These are phyloP conservation scores for Penicillium sp. DNA, from an alignment of 2,329 filamentous ascomycete species.

Conservation along the genomic window DNA sequence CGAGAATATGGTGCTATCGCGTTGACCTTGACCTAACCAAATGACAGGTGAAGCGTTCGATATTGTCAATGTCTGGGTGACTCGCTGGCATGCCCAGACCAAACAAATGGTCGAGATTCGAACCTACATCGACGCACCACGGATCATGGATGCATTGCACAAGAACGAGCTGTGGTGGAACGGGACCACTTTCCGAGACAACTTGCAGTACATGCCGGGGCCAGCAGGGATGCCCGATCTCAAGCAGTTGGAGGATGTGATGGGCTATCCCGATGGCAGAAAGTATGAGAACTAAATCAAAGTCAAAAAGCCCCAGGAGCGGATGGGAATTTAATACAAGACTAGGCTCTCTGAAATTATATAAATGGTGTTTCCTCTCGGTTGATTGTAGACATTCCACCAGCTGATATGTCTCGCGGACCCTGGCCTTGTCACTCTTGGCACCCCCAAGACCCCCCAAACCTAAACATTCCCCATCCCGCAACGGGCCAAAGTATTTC, in stretches of 20 bases:
- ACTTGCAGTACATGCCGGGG: conserved; percentile 38
- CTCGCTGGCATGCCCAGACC: conserved; percentile 30
- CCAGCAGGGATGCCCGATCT: conserved; percentile 40
- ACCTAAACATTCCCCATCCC: background rate
- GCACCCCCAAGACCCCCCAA: background rate
- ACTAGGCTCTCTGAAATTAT: too few relatives aligned
- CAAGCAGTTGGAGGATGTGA: conserved; percentile 29
- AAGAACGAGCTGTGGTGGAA: conserved; percentile 43
- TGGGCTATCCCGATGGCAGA: conserved; percentile 35
- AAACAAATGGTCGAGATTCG: conserved; percentile 41
- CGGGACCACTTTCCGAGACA: conserved; percentile 33
- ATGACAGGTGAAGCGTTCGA: conserved; percentile 35
- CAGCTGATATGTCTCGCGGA: background rate
- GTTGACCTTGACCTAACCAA: background rate
- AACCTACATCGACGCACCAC: conserved; percentile 37
- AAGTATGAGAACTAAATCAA: conserved; percentile 27
- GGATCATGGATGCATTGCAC: conserved; percentile 34
- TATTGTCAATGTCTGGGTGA: conserved; percentile 41
- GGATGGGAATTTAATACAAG: background rate
- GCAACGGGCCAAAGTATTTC: background rate
- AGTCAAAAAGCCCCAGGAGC: background rate
- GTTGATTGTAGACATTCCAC: background rate
- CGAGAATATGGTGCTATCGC: background rate
- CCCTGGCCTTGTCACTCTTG: conserved; percentile 5
- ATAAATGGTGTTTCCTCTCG: too few relatives aligned